phyloP scores from a whole-genome alignment of 2,329 filamentous ascomycete species.

The Ophidiomyces ophidiicola region DNA sequence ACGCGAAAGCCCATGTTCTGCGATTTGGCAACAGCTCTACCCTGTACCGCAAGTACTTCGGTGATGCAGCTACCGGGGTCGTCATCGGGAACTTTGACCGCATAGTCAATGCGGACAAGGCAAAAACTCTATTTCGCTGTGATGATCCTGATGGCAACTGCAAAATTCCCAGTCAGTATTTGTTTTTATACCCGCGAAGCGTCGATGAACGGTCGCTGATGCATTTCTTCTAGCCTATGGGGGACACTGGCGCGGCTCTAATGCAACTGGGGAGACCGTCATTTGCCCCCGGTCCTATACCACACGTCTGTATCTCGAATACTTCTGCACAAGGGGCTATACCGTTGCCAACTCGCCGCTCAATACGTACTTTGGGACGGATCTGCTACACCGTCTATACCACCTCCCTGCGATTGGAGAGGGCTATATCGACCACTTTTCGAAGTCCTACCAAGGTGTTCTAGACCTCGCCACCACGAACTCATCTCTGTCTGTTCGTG shows the following conservation, averaged over 20 bases:
- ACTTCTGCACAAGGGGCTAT: slow-evolving; percentile 52
- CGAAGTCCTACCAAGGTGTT: slow-evolving; percentile 46
- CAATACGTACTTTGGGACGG: slow-evolving; percentile 54
- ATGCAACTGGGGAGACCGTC: slow-evolving; percentile 55
- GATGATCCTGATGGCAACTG: slow-evolving; percentile 59
- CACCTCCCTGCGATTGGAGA: slow-evolving; percentile 52
- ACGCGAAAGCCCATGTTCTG: slow-evolving; percentile 48
- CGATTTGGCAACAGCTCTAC: slow-evolving; percentile 43
- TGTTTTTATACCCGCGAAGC: not conserved
- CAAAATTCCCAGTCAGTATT: slow-evolving; percentile 33
- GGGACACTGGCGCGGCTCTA: slow-evolving; percentile 55
- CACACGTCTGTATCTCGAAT: slow-evolving; percentile 45
- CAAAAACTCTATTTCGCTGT: slow-evolving; percentile 50
- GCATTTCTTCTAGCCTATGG: slow-evolving; percentile 43
- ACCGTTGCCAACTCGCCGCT: slow-evolving; percentile 45
- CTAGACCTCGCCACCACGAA: slow-evolving; percentile 43
- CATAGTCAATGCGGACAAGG: slow-evolving; percentile 46
- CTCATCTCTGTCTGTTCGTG: slow-evolving; percentile 39
- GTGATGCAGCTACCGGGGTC: slow-evolving; percentile 44
- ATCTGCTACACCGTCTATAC: slow-evolving; percentile 54
- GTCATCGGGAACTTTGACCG: slow-evolving; percentile 50
- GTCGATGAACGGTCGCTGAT: not conserved
- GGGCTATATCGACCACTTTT: slow-evolving; percentile 49
- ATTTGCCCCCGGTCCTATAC: slow-evolving; percentile 54
- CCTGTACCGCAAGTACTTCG: slow-evolving; percentile 56